phyloP scores from a whole-genome alignment of 23 red algal genomes.

The Pyropia yezoensis region DNA sequence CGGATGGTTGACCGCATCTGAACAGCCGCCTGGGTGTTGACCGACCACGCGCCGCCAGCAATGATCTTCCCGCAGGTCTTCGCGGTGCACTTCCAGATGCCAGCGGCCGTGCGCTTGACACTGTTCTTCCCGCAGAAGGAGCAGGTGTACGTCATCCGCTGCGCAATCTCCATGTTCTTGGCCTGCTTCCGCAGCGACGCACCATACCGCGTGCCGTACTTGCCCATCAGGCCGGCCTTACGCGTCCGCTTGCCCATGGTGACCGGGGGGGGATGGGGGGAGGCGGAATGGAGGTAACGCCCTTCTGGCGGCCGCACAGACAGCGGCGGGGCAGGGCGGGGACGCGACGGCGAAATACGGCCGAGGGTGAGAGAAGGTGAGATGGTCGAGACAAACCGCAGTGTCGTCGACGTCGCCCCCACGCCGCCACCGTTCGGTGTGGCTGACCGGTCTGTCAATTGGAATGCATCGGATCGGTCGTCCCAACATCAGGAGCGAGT shows the following conservation, averaged over 20 bases:
- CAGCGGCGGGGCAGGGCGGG: too few species aligned
- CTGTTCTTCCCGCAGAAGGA: conserved; percentile 95
- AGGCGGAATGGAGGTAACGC: neutral
- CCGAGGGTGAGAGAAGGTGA: too few species aligned
- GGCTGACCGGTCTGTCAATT: too few species aligned
- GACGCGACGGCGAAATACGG: too few species aligned
- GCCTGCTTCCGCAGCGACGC: conserved; percentile 90
- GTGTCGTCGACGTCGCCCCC: too few species aligned
- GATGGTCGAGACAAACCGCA: too few species aligned
- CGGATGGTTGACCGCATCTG: conserved; percentile 93
- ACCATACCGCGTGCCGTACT: conserved; percentile 99
- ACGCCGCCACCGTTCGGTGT: too few species aligned
- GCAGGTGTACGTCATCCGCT: conserved; percentile 93
- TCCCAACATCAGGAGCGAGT: too few species aligned
- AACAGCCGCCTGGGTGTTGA: conserved; percentile 93
- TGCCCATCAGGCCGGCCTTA: conserved; percentile 95
- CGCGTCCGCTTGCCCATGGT: conserved; percentile 96
- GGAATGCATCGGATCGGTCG: too few species aligned
- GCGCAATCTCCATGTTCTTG: conserved; percentile 99
- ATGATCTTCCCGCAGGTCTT: conserved; percentile 79
- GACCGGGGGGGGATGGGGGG: neutral
- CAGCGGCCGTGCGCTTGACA: conserved; percentile 83
- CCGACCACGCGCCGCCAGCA: conserved; percentile 95
- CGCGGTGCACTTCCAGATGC: conserved; percentile 88
- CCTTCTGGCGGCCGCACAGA: too few species aligned